These are phyloP conservation scores for Nidularia pulvinata DNA, from an alignment of 768 basidiomycete species.

Conservation along the genomic window DNA sequence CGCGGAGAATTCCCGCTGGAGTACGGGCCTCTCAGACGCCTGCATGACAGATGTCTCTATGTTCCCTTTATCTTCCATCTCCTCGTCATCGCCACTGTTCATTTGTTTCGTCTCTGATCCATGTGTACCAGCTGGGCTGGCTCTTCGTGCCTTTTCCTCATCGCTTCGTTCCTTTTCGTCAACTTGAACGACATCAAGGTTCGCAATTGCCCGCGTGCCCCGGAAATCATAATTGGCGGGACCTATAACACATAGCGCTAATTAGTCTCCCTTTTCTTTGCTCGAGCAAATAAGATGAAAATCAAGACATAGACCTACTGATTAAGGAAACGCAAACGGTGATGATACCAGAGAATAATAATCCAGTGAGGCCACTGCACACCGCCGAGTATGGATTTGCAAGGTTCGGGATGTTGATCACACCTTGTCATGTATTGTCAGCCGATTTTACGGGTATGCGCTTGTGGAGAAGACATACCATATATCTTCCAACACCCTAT, in stretches of 20 bases:
- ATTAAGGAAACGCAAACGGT: conserved; percentile 30
- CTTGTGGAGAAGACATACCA: conserved; percentile 17
- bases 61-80: not conserved
- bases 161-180: conserved; percentile 9
- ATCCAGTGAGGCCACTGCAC: conserved; percentile 32
- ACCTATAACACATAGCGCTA: conserved; percentile 8
- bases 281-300: conserved; percentile 3
- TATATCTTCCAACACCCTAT: conserved; percentile 49
- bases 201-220: conserved; percentile 28
- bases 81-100: no score
- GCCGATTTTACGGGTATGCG: not conserved
- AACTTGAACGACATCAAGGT: conserved; percentile 16
- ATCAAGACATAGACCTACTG: conserved; percentile 14
- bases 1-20: not conserved
- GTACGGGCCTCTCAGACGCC: not conserved
- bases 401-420: conserved; percentile 30
- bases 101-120: no score
- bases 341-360: conserved; percentile 33
- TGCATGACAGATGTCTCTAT: not conserved
- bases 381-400: conserved; percentile 37
- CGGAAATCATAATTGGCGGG: conserved; percentile 36
- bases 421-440: no score
- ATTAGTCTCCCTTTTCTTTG: no score
- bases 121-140: not conserved
- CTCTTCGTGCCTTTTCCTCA: not conserved